Base-by-base conservation (phyloP, 2,329 filamentous ascomycete genomes). In the Pseudofabraea citricarpa region DNA sequence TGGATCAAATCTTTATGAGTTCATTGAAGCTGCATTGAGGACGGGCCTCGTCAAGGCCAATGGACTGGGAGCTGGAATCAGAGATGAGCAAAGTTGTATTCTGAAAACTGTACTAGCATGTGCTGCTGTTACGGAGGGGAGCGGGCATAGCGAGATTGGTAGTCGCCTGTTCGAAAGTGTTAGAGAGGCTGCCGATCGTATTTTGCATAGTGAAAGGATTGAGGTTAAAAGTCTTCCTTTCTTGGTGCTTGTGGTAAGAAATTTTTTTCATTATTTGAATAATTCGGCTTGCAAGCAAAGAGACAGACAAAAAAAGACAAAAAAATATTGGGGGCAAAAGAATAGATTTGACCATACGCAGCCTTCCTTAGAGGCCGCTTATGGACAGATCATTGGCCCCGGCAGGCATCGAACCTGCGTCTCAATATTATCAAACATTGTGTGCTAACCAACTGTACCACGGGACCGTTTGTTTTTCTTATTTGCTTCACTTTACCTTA, bases 91-190 rank as follows among this genome's bases (percentile, higher is more conserved):
- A 42, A 78, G 88, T 0, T 75, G 86, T 41, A 70, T 88, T 37
- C 69, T 97, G 39, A 97, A 95, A 64, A 77, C 95, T 55, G 77
- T 95, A 51, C 72, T 96, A 59, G 90, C 88, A 50, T 85, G 79
- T 51, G 86, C 84, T 0, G 68, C 95, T 47, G 77, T 85, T 1
- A 77, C 91, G 15, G 88, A 95, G 60, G 85, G 83, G 8, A 79
- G 84, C 49, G 90, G 90, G 0, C 80, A 87, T 54, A 93, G 88
- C 61, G 76, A 84, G 18, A 75, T 85, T 47, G 90, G 86, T 1
- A 75, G 74, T 52, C 77, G 77, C 24, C 70, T 96, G 15, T 95
- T 85, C 62, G 77, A 86, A 20, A 89, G 81, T 61, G 85, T 93
- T 51, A 85, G 87, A 57, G 73, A 78, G 10, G 74, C 80, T 2